These are phyloP conservation scores for Pichia pseudocactophila DNA, from an alignment of 805 yeast genomes.

Conservation along the genomic window DNA sequence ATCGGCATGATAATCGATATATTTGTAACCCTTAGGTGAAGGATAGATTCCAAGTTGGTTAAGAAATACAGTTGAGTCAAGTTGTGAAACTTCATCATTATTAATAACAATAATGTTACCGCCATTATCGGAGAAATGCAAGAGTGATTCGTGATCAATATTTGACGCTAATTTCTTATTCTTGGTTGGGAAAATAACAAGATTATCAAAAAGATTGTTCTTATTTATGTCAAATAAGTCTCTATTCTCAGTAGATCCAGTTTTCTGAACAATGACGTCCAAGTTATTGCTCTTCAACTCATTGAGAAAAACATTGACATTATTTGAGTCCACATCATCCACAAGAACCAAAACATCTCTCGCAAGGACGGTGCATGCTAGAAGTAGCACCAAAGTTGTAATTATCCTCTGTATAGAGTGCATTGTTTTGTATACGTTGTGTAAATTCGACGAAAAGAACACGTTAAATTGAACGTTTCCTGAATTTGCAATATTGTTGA, in stretches of 20 bases:
- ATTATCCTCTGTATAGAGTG: background rate
- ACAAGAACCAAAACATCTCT: background rate
- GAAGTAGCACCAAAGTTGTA: background rate
- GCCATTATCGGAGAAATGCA: constrained; percentile 54
- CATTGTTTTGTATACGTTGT: background rate
- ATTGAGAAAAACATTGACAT: background rate
- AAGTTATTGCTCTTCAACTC: background rate
- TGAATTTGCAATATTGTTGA: too few relatives aligned
- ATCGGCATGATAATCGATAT: constrained; percentile 56
- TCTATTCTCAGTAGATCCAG: constrained; percentile 4
- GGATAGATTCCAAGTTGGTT: constrained; percentile 79
- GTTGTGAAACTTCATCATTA: constrained; percentile 42
- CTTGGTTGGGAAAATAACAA: constrained; percentile 52
- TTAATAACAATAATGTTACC: constrained; percentile 70
- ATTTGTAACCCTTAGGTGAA: constrained; percentile 60
- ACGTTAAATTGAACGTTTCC: background rate
- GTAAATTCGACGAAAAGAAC: background rate
- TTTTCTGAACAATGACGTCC: background rate
- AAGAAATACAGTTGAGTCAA: constrained; percentile 56
- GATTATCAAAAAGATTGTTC: constrained; percentile 41
- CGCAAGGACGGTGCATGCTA: background rate
- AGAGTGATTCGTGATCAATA: constrained; percentile 39
- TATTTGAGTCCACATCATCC: background rate
- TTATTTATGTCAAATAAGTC: constrained; percentile 32
- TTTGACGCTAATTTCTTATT: constrained; percentile 32